Conservation (phyloP, 2,329 filamentous ascomycete genomes). For the Hymenotorrendiella dingleyae region DNA sequence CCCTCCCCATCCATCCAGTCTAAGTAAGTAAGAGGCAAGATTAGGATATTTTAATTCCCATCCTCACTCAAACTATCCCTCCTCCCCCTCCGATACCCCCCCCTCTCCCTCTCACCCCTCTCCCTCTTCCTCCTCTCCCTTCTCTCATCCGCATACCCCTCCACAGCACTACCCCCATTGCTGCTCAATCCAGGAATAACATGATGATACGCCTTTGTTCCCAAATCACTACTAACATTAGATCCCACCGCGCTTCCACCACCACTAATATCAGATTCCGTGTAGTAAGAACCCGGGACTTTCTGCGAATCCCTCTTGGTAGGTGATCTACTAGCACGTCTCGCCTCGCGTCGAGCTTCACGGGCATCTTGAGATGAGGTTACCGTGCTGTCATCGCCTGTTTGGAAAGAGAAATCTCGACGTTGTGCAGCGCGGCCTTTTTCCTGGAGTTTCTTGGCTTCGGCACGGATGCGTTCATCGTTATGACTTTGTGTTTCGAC, state of each 20-base stretch:
- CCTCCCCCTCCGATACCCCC: constrained; percentile 20
- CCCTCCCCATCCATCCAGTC: not conserved
- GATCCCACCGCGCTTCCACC: constrained; percentile 1
- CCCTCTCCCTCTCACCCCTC: constrained; percentile 9
- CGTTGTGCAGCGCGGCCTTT: constrained; percentile 39
- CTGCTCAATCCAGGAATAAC: constrained; percentile 29
- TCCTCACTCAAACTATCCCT: constrained; percentile 14
- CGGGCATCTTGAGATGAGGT: constrained; percentile 11
- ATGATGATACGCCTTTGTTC: constrained; percentile 32
- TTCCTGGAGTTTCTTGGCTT: constrained; percentile 50
- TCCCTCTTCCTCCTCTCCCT: constrained; percentile 25
- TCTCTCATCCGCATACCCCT: constrained; percentile 28
- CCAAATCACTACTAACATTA: constrained; percentile 22
- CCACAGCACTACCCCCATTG: constrained; percentile 12
- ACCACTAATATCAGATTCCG: too few species aligned
- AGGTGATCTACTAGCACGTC: constrained; percentile 21
- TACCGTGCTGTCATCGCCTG: constrained; percentile 26
- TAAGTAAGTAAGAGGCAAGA: not conserved
- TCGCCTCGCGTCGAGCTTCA: constrained; percentile 8
- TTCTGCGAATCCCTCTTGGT: too few species aligned
- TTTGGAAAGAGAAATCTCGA: constrained; percentile 30
- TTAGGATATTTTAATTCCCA: not conserved
- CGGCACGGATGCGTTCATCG: constrained; percentile 45
- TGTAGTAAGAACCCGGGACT: constrained; percentile 18
- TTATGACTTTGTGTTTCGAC: constrained; percentile 13